Percentiles rank a stretch among this genome's conserved stretches.
phyloP scores from a whole-genome alignment of 1,139 yeast genomes.

The Hansenula lynferdii region DNA sequence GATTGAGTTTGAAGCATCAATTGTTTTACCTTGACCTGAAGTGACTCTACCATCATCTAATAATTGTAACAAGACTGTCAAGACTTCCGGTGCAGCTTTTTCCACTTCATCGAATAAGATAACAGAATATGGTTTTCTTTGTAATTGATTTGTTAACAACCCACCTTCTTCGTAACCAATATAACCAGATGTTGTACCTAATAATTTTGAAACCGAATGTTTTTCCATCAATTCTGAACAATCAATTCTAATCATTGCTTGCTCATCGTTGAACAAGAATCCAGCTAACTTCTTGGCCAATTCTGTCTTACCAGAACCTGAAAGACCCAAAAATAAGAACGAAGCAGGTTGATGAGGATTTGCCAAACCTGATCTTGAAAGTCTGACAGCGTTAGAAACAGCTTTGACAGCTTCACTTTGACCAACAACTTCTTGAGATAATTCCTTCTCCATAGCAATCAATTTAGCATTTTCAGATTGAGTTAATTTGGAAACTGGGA shows the following conservation, averaged over 20 bases:
- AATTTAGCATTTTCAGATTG: conserved; percentile 94
- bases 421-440: conserved; percentile 84
- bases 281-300: conserved; percentile 95
- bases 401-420: conserved; percentile 96
- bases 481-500: conserved; percentile 94
- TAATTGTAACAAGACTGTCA: conserved; percentile 85
- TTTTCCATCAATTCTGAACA: conserved; percentile 96
- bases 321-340: conserved; percentile 88
- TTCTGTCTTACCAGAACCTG: conserved; percentile 99
- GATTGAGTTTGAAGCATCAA: conserved; percentile 88
- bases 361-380: conserved; percentile 92
- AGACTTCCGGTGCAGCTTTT: conserved; percentile 98
- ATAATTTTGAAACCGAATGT: conserved; percentile 88
- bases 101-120: conserved; percentile 94
- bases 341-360: conserved; percentile 97
- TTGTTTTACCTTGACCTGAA: conserved; percentile 88
- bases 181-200: conserved; percentile 98
- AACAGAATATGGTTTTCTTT: conserved; percentile 92
- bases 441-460: conserved; percentile 88
- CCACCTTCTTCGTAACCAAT: conserved; percentile 99
- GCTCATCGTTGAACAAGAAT: conserved; percentile 91
- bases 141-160: conserved; percentile 83
- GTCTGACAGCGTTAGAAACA: conserved; percentile 89
- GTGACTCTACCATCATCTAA: conserved; percentile 96
- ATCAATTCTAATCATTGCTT: conserved; percentile 95